A percentile compares a stretch with the other conserved stretches of the same genome.
phyloP scores from a whole-genome alignment of 2,329 filamentous ascomycete genomes.

The Neonectria neomacrospora region DNA sequence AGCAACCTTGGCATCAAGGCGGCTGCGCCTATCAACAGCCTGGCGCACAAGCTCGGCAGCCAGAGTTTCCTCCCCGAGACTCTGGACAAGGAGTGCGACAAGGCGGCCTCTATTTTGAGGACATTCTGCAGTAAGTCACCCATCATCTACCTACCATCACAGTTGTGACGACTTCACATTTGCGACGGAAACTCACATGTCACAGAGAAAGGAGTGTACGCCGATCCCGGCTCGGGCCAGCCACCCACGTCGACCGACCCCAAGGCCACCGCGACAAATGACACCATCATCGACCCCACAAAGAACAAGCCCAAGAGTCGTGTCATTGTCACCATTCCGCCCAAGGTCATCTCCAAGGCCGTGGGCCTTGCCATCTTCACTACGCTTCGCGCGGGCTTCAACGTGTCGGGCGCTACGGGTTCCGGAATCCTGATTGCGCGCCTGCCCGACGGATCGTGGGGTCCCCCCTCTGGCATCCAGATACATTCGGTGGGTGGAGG shows the following conservation, averaged over 20 bases:
- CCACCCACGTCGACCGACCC: conserved; percentile 47
- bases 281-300: conserved; percentile 46
- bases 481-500: conserved; percentile 83
- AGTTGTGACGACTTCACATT: neutral
- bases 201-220: conserved; percentile 64
- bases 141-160: neutral
- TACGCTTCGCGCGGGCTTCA: conserved; percentile 73
- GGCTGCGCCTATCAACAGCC: conserved; percentile 79
- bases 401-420: conserved; percentile 73
- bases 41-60: conserved; percentile 83
- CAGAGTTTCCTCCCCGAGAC: conserved; percentile 90
- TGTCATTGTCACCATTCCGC: conserved; percentile 65
- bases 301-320: conserved; percentile 56
- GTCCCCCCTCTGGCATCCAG: conserved; percentile 83
- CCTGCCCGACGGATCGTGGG: conserved; percentile 75
- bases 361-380: conserved; percentile 79
- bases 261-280: conserved; percentile 44
- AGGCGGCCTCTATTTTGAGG: conserved; percentile 84
- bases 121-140: conserved; percentile 81
- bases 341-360: conserved; percentile 71
- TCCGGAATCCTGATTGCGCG: conserved; percentile 73
- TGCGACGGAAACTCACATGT: conserved; percentile 14
- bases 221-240: conserved; percentile 48
- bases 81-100: conserved; percentile 90
- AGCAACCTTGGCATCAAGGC: conserved; percentile 54